phyloP scores from a whole-genome alignment of 805 yeast species.

The Yamadazyma ubonensis region DNA sequence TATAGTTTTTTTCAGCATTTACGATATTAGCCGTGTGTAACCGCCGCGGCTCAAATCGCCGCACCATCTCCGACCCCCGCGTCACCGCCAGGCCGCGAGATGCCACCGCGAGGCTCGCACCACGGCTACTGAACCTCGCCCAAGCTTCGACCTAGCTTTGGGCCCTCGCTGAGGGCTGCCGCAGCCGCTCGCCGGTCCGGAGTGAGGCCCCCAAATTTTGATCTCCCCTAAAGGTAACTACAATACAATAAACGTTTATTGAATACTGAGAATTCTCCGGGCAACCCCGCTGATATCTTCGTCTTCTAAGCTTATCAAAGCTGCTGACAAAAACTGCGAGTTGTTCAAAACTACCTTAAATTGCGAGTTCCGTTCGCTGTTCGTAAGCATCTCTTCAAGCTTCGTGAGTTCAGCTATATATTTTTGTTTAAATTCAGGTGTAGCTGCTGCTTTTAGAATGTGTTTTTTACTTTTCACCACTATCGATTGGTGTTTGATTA shows the following conservation, averaged over 20 bases:
- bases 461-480: constrained; percentile 7
- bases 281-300: constrained; percentile 8
- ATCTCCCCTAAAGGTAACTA: neutral
- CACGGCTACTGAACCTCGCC: too few species aligned
- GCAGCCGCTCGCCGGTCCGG: constrained; percentile 1
- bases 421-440: constrained; percentile 1
- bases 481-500: constrained; percentile 13
- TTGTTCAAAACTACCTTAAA: constrained; percentile 28
- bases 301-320: constrained; percentile 11
- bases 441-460: neutral
- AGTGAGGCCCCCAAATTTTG: neutral
- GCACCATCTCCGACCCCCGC: neutral
- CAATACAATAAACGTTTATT: neutral
- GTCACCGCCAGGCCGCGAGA: too few species aligned
- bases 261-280: constrained; percentile 6
- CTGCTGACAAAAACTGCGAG: constrained; percentile 29
- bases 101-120: too few species aligned
- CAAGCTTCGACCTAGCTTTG: neutral
- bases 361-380: constrained; percentile 8
- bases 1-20: constrained; percentile 1
- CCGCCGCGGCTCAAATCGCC: neutral
- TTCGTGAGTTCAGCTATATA: constrained; percentile 13
- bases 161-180: constrained; percentile 1
- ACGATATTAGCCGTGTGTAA: neutral
- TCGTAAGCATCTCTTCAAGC: constrained; percentile 10